A percentile compares a stretch with the other conserved stretches of the same genome.
Conservation (phyloP, 192 early-diverging fungal genomes). For the Coemansia sp. region DNA sequence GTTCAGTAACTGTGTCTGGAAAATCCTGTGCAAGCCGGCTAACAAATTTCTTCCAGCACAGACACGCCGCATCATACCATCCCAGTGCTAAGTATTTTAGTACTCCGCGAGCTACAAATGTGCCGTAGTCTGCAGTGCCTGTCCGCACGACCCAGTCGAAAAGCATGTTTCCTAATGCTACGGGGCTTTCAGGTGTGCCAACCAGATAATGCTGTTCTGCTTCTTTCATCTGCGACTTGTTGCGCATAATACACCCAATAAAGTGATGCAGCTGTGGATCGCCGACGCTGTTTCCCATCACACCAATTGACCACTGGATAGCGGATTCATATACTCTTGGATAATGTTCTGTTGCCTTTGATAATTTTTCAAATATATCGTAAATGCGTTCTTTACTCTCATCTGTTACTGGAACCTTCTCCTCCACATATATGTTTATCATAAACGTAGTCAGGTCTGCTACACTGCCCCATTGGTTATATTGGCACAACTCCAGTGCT, state of each 20-base stretch:
- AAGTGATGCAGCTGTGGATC: slow-evolving; percentile 52
- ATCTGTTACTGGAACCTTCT: slow-evolving; percentile 66
- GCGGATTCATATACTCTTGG: slow-evolving; percentile 47
- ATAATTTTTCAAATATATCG: slow-evolving; percentile 65
- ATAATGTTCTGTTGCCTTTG: slow-evolving; percentile 52
- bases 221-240: slow-evolving; percentile 70
- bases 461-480: slow-evolving; percentile 80
- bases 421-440: slow-evolving; percentile 75
- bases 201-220: slow-evolving; percentile 86
- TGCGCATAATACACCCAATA: slow-evolving; percentile 42
- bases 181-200: slow-evolving; percentile 79
- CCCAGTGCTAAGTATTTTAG: slow-evolving; percentile 70
- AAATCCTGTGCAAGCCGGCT: slow-evolving; percentile 20
- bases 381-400: slow-evolving; percentile 64
- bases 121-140: slow-evolving; percentile 64
- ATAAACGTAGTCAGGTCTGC: slow-evolving; percentile 79
- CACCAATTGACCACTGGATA: slow-evolving; percentile 48
- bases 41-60: slow-evolving; percentile 56
- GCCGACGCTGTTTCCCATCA: slow-evolving; percentile 25
- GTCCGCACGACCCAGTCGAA: slow-evolving; percentile 71
- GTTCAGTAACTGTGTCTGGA: slow-evolving; percentile 17
- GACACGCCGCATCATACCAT: slow-evolving; percentile 55
- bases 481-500: slow-evolving; percentile 69
- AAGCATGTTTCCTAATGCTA: slow-evolving; percentile 69
- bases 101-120: slow-evolving; percentile 75